phyloP scores from a whole-genome alignment of 2,329 filamentous ascomycete species.

The Cercospora janseana region DNA sequence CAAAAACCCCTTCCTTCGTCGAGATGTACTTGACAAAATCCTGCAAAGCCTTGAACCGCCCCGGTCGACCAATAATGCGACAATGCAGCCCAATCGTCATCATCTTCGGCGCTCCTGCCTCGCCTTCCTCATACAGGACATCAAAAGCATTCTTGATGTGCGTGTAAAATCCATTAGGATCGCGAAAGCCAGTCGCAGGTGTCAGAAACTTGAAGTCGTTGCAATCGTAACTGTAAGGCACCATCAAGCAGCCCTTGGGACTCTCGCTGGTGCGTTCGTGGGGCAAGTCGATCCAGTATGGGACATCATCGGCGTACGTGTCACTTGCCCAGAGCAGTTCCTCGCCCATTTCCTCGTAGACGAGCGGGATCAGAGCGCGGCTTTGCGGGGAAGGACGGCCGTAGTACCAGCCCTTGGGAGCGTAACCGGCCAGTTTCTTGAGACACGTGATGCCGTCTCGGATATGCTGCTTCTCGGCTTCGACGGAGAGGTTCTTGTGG shows the following conservation, averaged over 20 bases:
- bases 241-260: conserved; percentile 52
- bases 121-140: conserved; percentile 54
- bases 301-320: conserved; percentile 56
- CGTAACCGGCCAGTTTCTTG: conserved; percentile 48
- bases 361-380: conserved; percentile 49
- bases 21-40: conserved; percentile 56
- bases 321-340: conserved; percentile 53
- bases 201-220: conserved; percentile 53
- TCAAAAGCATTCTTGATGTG: conserved; percentile 56
- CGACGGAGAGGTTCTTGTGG: conserved; percentile 47
- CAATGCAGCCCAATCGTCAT: conserved; percentile 58
- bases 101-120: conserved; percentile 54
- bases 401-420: conserved; percentile 54
- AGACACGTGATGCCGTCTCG: conserved; percentile 43
- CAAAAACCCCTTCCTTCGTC: conserved; percentile 55
- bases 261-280: conserved; percentile 42
- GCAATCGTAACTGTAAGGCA: conserved; percentile 50
- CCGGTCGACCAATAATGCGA: conserved; percentile 54
- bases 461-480: conserved; percentile 52
- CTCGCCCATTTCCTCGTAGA: conserved; percentile 55
- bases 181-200: conserved; percentile 47
- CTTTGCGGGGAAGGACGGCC: conserved; percentile 49
- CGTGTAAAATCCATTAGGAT: conserved; percentile 45
- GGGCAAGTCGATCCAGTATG: conserved; percentile 56
- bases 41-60: conserved; percentile 51